Evolutionary conservation across 441 rosid genomes (phyloP).

Genomic region (Syzygium malaccense): DNA sequence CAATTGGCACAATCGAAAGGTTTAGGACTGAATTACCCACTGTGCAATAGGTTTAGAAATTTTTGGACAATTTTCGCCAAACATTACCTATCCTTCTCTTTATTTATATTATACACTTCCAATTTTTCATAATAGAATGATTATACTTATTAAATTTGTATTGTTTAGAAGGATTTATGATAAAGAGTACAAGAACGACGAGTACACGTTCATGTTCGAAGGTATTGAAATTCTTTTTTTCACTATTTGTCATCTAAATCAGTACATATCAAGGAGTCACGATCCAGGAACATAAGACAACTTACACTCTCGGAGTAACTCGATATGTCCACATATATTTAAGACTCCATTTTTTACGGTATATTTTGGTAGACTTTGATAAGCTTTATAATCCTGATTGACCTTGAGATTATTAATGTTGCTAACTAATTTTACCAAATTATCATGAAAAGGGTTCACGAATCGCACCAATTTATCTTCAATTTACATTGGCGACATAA

Average conservation of each 20-base stretch:
- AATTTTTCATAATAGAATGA: no score
- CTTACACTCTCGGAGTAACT: conserved; percentile 38
- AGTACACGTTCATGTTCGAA: background rate
- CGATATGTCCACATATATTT: conserved; percentile 33
- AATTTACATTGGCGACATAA: conserved; percentile 63
- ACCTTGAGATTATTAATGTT: background rate
- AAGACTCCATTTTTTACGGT: background rate
- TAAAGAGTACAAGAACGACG: background rate
- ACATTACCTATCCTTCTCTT: no score
- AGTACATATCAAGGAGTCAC: background rate
- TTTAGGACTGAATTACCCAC: no score
- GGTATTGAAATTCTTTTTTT: background rate
- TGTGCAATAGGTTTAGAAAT: no score
- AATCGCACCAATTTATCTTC: conserved; percentile 63
- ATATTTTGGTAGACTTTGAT: background rate
- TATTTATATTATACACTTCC: no score
- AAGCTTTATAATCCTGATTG: background rate
- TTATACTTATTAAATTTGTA: no score
- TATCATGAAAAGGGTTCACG: conserved; percentile 39
- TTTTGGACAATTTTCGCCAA: no score
- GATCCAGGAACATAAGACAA: background rate
- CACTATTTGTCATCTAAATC: background rate
- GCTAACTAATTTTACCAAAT: background rate
- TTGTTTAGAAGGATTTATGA: background rate
- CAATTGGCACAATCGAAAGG: no score